These are phyloP conservation scores for Chrysoporthe cubensis DNA, from an alignment of 2,329 filamentous ascomycete species.

Conservation along the genomic window DNA sequence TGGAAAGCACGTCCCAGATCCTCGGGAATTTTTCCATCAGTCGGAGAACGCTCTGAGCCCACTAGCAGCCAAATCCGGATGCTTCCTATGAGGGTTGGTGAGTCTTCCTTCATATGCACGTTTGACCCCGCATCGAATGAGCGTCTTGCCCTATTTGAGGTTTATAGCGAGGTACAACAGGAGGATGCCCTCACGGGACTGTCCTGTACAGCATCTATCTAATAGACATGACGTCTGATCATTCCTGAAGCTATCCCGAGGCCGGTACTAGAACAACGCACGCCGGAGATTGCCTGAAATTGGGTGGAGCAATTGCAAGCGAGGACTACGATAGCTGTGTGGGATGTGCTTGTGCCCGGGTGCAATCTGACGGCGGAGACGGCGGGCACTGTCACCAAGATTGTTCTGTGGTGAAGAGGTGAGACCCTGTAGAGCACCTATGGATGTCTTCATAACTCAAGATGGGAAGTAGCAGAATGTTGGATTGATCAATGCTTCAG, in stretches of 20 bases:
- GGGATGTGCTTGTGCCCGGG: background rate
- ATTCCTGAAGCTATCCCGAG: background rate
- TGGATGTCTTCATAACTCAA: background rate
- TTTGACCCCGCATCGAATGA: background rate
- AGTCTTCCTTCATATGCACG: background rate
- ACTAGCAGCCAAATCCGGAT: background rate
- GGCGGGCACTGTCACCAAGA: background rate
- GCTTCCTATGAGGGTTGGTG: background rate
- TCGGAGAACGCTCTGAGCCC: background rate
- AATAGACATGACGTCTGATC: background rate
- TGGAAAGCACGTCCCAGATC: background rate
- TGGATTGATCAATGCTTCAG: background rate
- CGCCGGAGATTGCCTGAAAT: background rate
- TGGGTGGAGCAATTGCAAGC: background rate
- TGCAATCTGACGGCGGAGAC: background rate
- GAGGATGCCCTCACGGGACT: background rate
- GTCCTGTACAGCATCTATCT: background rate
- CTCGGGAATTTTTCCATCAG: slow-evolving; percentile 13
- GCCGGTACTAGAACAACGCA: background rate
- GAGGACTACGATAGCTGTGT: slow-evolving; percentile 1
- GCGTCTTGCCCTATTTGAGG: background rate
- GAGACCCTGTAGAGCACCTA: background rate
- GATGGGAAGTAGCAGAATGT: background rate
- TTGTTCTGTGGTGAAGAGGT: background rate
- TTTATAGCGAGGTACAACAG: background rate